phyloP scores from a whole-genome alignment of 177 flowering plant species.

The Vitis hybrid region DNA sequence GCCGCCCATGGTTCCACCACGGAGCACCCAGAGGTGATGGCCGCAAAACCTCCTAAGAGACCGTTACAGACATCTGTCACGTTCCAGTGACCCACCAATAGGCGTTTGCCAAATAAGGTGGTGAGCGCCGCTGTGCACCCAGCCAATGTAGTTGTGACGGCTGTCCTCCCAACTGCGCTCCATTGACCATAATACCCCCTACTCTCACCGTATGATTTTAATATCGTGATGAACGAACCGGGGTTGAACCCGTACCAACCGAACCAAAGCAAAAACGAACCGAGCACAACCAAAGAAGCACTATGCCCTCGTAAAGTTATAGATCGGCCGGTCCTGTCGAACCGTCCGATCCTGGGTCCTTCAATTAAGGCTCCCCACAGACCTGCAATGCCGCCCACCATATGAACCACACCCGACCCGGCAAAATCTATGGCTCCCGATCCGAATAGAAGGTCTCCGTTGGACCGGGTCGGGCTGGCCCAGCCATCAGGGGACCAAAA shows the following conservation, averaged over 20 bases:
- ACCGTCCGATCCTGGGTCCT: conserved; percentile 56
- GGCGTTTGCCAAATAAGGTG: conserved; percentile 41
- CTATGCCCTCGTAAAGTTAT: conserved; percentile 48
- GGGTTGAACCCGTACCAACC: conserved; percentile 67
- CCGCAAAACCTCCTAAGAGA: conserved; percentile 51
- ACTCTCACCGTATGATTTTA: conserved; percentile 23
- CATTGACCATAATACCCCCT: conserved; percentile 50
- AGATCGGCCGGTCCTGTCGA: conserved; percentile 45
- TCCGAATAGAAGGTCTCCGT: conserved; percentile 32
- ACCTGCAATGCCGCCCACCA: conserved; percentile 58
- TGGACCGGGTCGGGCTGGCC: conserved; percentile 40
- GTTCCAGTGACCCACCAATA: conserved; percentile 54
- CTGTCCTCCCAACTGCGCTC: conserved; percentile 57
- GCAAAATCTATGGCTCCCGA: conserved; percentile 62
- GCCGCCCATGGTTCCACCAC: conserved; percentile 66
- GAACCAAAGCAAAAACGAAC: conserved; percentile 49
- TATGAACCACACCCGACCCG: conserved; percentile 58
- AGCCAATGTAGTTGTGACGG: conserved; percentile 58
- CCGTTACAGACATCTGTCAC: conserved; percentile 56
- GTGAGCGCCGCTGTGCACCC: conserved; percentile 54
- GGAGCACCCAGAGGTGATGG: conserved; percentile 54
- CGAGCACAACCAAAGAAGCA: conserved; percentile 49
- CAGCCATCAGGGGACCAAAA: conserved; percentile 55
- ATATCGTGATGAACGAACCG: conserved; percentile 47
- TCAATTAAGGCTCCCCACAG: conserved; percentile 58